Evolutionary conservation across 2,329 filamentous ascomycete genomes (phyloP), one percentile per base, ranked within the genome.

Genomic region (Alternaria sp.): DNA sequence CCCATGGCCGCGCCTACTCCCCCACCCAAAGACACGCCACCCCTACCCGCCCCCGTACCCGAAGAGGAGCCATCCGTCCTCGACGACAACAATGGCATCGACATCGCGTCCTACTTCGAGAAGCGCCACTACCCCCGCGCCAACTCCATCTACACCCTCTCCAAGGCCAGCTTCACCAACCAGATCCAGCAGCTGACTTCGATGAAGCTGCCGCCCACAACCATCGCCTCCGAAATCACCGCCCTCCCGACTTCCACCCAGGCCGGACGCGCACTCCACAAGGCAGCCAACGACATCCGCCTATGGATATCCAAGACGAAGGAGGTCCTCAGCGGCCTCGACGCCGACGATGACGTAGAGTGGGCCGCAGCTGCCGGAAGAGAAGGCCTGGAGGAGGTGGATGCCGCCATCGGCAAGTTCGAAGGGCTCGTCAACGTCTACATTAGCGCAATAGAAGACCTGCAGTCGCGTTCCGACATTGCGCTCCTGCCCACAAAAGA

Each of bases 291-390:
- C 65, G 94, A 98, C 80, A 98, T 99, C 69, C 88, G 91, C 67
- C 90, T 91, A 74, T 99, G 96, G 96, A 97, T 97, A 75, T 87
- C 88, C 67, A 97, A 97, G 79, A 95, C 95, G 0, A 91, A 91
- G 0, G 93, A 97, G 73, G 94, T 98, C 30, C 89, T 99, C 57
- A 88, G 88, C 58, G 94, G 94, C 6, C 84, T 99, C 45, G 94
- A 98, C 78, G 94, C 94, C 57, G 95, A 98, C 67, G 96, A 98
- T 78, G 96, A 99, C 76, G 94, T 98, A 15, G 95, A 98, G 79
- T 99, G 96, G 96, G 94, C 88, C 9, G 88, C 96, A 3, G 95
- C 94, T 2, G 96, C 93, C 56, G 96, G 96, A 3, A 86, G 91
- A 65, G 92, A 95, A 79, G 92, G 92, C 3, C 84, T 95, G 37